These are phyloP conservation scores for Blastobotrys ciferrii DNA, from an alignment of 1,139 yeast species.

Conservation along the genomic window DNA sequence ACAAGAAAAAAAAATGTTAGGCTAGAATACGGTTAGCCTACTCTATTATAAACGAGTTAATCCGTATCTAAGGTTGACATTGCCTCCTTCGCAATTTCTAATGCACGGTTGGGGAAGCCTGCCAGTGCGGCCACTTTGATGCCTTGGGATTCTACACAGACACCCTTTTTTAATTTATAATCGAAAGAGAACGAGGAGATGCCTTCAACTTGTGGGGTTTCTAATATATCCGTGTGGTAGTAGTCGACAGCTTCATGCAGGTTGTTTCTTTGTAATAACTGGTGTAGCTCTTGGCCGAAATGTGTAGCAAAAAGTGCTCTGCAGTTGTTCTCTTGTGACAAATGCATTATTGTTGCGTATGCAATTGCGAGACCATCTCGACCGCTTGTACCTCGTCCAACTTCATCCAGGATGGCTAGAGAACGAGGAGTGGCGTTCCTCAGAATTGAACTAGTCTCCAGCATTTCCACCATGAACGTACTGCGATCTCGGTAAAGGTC, in stretches of 20 bases:
- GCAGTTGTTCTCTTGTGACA: constrained; percentile 58
- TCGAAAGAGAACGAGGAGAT: constrained; percentile 44
- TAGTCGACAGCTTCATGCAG: constrained; percentile 43
- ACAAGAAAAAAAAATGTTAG: too few relatives aligned
- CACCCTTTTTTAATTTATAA: constrained; percentile 66
- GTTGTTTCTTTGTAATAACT: constrained; percentile 36
- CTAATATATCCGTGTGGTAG: constrained; percentile 50
- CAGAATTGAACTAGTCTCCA: constrained; percentile 83
- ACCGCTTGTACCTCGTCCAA: constrained; percentile 95
- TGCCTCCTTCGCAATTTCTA: constrained; percentile 38
- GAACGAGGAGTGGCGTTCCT: constrained; percentile 73
- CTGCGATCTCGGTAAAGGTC: constrained; percentile 83
- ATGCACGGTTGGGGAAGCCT: constrained; percentile 70
- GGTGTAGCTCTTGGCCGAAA: constrained; percentile 68
- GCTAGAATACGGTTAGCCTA: too few relatives aligned
- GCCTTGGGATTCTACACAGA: constrained; percentile 77
- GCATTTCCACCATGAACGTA: constrained; percentile 97
- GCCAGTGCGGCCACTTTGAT: constrained; percentile 80
- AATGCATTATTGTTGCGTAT: constrained; percentile 66
- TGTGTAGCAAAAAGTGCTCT: constrained; percentile 91
- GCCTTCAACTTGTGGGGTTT: constrained; percentile 22
- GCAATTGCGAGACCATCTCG: constrained; percentile 90
- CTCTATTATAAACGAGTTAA: too few relatives aligned
- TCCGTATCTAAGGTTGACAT: constrained; percentile 3
- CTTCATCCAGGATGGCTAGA: constrained; percentile 86